A percentile compares a stretch with the other conserved stretches of the same genome.
Evolutionary conservation across 768 basidiomycete genomes (phyloP).

Genomic region (Trametes punicea): DNA sequence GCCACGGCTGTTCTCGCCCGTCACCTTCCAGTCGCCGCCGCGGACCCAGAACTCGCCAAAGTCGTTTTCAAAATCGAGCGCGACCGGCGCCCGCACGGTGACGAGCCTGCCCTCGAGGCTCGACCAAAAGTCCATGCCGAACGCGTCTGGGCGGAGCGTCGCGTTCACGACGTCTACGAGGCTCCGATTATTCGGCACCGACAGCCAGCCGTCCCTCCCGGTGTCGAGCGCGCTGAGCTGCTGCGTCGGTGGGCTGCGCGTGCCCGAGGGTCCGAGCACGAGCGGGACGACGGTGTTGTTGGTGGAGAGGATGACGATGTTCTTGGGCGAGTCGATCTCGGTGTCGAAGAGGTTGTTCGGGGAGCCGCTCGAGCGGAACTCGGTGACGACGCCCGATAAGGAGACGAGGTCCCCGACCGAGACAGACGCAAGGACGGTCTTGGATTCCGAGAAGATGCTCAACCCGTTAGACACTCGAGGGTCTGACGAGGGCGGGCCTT

Average conservation of each 20-base stretch:
- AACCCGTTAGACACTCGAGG: slow-evolving; percentile 49
- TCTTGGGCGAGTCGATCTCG: slow-evolving; percentile 46
- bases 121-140: slow-evolving; percentile 63
- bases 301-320: slow-evolving; percentile 45
- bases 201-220: slow-evolving; percentile 52
- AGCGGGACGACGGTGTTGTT: slow-evolving; percentile 47
- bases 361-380: slow-evolving; percentile 43
- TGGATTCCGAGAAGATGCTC: slow-evolving; percentile 44
- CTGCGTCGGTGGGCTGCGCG: slow-evolving; percentile 51
- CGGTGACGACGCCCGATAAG: slow-evolving; percentile 43
- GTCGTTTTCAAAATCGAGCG: slow-evolving; percentile 46
- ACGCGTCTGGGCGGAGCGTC: slow-evolving; percentile 45
- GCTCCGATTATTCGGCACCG: slow-evolving; percentile 51
- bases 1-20: slow-evolving; percentile 53
- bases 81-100: slow-evolving; percentile 44
- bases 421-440: slow-evolving; percentile 33
- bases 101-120: slow-evolving; percentile 59
- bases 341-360: slow-evolving; percentile 47
- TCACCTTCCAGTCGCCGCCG: slow-evolving; percentile 54
- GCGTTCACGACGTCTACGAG: slow-evolving; percentile 43
- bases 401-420: slow-evolving; percentile 48
- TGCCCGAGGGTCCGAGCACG: slow-evolving; percentile 40
- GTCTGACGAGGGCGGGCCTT: slow-evolving; percentile 38
- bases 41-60: slow-evolving; percentile 59
- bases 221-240: slow-evolving; percentile 47